Conservation (phyloP, 2,329 filamentous ascomycete genomes). For the Neonectria coccinea region DNA sequence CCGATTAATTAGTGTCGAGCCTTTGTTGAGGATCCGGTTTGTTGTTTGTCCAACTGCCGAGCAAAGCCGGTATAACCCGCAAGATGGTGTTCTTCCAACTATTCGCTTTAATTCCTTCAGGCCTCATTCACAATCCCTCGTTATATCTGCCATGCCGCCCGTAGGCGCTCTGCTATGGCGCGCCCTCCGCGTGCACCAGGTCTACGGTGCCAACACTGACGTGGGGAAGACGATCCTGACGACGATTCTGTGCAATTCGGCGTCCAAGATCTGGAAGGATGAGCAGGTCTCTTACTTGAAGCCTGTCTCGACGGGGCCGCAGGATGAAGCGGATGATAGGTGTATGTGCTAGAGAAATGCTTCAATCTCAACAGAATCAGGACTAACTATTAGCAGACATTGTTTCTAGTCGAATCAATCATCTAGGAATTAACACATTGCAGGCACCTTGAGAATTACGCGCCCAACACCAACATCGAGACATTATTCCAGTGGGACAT, state of each 20-base stretch:
- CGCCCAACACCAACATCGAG: conserved; percentile 57
- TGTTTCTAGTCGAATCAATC: background rate
- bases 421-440: background rate
- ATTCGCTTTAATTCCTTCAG: background rate
- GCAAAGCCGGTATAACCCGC: conserved; percentile 17
- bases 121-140: conserved; percentile 3
- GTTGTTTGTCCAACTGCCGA: conserved; percentile 20
- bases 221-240: conserved; percentile 88
- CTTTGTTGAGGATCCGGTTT: conserved; percentile 2
- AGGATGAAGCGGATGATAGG: conserved; percentile 77
- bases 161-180: conserved; percentile 74
- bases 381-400: conserved; percentile 32
- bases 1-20: no score
- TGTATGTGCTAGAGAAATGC: conserved; percentile 51
- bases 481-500: conserved; percentile 79
- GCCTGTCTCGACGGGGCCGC: conserved; percentile 82
- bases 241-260: conserved; percentile 75
- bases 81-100: background rate
- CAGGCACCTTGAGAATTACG: conserved; percentile 73
- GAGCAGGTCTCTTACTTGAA: conserved; percentile 76
- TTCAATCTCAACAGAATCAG: no score
- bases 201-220: conserved; percentile 87
- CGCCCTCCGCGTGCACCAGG: conserved; percentile 75
- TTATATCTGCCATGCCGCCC: conserved; percentile 54
- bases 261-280: conserved; percentile 58